A percentile compares a stretch with the other conserved stretches of the same genome.
phyloP scores from a whole-genome alignment of 208 protist species.

The Acanthamoeba castellanii region DNA sequence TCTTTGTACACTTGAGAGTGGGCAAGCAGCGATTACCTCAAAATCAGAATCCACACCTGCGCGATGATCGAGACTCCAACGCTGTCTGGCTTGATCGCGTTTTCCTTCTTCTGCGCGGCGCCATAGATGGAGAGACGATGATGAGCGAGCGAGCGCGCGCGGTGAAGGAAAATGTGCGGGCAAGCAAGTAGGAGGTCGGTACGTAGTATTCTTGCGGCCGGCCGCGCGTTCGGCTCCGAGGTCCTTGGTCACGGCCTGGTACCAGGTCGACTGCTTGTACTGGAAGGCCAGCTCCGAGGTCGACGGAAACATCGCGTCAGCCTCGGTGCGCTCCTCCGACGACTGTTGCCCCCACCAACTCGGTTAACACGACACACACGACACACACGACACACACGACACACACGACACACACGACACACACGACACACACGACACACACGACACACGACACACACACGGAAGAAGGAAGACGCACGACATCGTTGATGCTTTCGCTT shows the following conservation, averaged over 20 bases:
- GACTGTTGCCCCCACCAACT: too few relatives aligned
- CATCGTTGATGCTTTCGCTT: too few relatives aligned
- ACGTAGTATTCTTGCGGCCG: background rate
- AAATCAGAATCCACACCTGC: constrained; percentile 5
- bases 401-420: too few relatives aligned
- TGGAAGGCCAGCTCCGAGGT: background rate
- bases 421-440: too few relatives aligned
- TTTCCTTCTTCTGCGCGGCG: background rate
- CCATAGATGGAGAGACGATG: too few relatives aligned
- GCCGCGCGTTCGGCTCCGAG: background rate
- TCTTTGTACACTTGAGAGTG: too few relatives aligned
- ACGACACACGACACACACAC: too few relatives aligned
- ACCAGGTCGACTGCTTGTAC: background rate
- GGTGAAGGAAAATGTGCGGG: background rate
- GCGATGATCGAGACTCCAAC: background rate
- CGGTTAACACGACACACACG: too few relatives aligned
- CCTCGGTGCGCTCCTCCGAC: background rate
- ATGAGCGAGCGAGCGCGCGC: background rate
- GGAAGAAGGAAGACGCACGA: too few relatives aligned
- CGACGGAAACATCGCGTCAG: background rate
- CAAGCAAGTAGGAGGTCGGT: too few relatives aligned
- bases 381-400: too few relatives aligned
- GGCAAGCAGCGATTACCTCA: too few relatives aligned
- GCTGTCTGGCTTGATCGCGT: background rate
- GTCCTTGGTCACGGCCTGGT: background rate